Evolutionary conservation across 2,329 filamentous ascomycete species (phyloP), one percentile per base, ranked within the genome.

Genomic region (Claviceps sp.): DNA sequence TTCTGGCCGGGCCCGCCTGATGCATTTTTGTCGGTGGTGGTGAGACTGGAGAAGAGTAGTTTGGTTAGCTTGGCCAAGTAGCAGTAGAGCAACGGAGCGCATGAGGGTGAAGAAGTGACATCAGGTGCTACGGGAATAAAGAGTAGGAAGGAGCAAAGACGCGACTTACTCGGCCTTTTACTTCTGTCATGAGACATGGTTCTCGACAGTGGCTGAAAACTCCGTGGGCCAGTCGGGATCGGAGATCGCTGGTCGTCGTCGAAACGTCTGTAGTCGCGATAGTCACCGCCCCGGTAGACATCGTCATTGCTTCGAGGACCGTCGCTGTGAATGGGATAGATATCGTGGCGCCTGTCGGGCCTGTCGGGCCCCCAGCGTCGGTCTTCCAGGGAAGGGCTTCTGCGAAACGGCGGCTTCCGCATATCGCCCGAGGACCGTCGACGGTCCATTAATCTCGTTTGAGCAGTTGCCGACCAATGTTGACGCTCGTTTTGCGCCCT

Each of bases 11-110:
- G 44, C 46, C 45, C 41, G 46, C 1, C 40, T 54, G 54, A 40
- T 46, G 30, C n/a, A 48, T 46, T n/a, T 22, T 48, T 37, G 49
- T 26, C n/a, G 49, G 41, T 52, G 42, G 43, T 37, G 50, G 48
- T 20, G 46, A 20, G 34, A 8, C 34, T 44, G 49, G 50, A 26
- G 30, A 22, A 34, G 9, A n/a, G 7, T 16, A 9, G 4, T 16
- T 41, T 16, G 9, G 37, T 52, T 16, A 30, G 51, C 16, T 22
- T 26, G 11, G n/a, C 5, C 14, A 14, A n/a, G 18, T 6, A 50
- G n/a, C 24, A 26, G 14, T 6, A 24, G 16, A 26, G 8, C 16
- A 26, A 26, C 30, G 30, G 9, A 34, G 9, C 30, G 30, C 30
- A 34, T 11, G 9, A 34, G 30, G 9, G 3, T 34, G 8, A 34